These are phyloP conservation scores for Trypanosoma theileri DNA, from an alignment of 208 protist genomes.

Conservation along the genomic window DNA sequence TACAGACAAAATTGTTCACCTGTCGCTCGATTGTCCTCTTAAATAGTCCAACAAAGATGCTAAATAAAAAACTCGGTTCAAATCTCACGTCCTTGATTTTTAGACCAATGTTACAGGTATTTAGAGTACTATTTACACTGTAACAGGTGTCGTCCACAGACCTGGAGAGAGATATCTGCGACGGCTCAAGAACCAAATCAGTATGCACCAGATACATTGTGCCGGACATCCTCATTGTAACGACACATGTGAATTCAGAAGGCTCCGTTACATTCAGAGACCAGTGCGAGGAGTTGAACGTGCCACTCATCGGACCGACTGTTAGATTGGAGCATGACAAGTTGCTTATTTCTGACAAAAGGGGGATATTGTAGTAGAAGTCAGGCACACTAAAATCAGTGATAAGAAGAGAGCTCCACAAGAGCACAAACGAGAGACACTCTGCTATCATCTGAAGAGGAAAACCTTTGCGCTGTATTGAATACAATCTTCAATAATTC, in stretches of 20 bases:
- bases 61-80: not conserved
- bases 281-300: constrained; percentile 5
- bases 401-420: constrained; percentile 5
- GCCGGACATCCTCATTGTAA: not conserved
- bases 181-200: not conserved
- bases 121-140: not conserved
- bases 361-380: not conserved
- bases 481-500: not conserved
- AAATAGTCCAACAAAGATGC: too few relatives aligned
- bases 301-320: not conserved
- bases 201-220: not conserved
- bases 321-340: not conserved
- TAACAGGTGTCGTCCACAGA: constrained; percentile 1
- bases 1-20: not conserved
- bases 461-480: not conserved
- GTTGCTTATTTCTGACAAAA: too few relatives aligned
- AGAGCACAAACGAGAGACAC: constrained; percentile 3
- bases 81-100: not conserved
- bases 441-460: not conserved
- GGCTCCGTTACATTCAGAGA: not conserved
- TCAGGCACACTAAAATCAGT: not conserved
- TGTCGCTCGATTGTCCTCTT: too few relatives aligned
- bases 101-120: not conserved
- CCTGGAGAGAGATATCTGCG: not conserved
- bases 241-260: not conserved